Percentiles rank a stretch among this genome's conserved stretches.
Conservation (phyloP, 768 basidiomycete species). For the Lentinula sp. region DNA sequence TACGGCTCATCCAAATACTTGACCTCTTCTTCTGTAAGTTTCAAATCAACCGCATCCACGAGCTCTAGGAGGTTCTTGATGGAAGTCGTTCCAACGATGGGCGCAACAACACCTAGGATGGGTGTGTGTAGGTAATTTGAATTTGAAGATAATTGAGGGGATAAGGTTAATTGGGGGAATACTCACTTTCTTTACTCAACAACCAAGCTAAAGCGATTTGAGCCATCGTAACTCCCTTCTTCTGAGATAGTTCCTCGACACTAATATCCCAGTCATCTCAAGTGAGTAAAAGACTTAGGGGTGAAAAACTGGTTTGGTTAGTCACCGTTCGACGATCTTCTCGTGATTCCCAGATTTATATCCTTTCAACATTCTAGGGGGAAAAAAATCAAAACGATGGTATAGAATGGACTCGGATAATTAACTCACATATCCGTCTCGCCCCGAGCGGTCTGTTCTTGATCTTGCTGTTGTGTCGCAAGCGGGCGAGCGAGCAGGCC, state of each 20-base stretch:
- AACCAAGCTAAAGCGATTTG: conserved; percentile 39
- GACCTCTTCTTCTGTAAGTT: conserved; percentile 24
- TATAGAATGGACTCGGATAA: background rate
- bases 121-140: background rate
- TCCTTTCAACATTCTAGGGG: background rate
- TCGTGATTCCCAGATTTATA: background rate
- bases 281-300: background rate
- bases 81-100: conserved; percentile 37
- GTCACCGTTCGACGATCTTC: background rate
- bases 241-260: conserved; percentile 40
- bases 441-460: conserved; percentile 18
- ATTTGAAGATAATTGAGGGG: background rate
- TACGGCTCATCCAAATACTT: conserved; percentile 33
- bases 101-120: conserved; percentile 26
- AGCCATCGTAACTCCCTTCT: conserved; percentile 37
- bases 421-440: conserved; percentile 10
- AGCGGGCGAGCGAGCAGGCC: background rate
- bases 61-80: conserved; percentile 32
- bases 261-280: conserved; percentile 12
- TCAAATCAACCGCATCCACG: conserved; percentile 21
- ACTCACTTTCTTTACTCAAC: conserved; percentile 23
- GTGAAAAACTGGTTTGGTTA: background rate
- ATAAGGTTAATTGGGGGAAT: background rate
- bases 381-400: background rate
- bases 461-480: background rate